Evolutionary conservation across 2,329 filamentous ascomycete species (phyloP).

Genomic region (Madurella fahalii): DNA sequence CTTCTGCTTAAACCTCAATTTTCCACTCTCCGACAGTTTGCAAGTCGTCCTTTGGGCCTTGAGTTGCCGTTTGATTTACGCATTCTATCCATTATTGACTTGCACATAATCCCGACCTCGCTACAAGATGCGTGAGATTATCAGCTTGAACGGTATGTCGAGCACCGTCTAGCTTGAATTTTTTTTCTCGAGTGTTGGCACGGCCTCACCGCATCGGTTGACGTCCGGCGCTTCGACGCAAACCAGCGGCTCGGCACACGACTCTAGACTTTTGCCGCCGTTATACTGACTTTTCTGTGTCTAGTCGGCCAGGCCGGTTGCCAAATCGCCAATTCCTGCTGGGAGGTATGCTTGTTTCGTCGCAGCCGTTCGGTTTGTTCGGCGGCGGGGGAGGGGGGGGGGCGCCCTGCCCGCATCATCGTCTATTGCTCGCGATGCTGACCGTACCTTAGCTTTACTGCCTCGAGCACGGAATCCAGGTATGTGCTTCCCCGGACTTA

Average conservation of each 20-base stretch:
- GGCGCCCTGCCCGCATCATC: background rate
- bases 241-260: background rate
- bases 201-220: conserved; percentile 18
- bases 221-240: conserved; percentile 7
- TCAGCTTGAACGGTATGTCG: conserved; percentile 30
- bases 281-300: conserved; percentile 22
- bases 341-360: conserved; percentile 75
- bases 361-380: conserved; percentile 5
- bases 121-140: conserved; percentile 28
- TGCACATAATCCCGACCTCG: conserved; percentile 13
- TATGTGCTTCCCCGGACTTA: conserved; percentile 44
- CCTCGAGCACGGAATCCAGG: conserved; percentile 99
- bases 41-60: conserved; percentile 17
- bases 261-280: background rate
- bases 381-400: too few species aligned
- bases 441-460: conserved; percentile 80
- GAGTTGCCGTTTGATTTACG: conserved; percentile 14
- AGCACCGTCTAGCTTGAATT: conserved; percentile 1
- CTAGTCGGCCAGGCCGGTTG: conserved; percentile 99
- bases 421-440: conserved; percentile 9
- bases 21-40: conserved; percentile 26
- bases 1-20: conserved; percentile 27
- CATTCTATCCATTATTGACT: conserved; percentile 17
- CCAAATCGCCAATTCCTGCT: conserved; percentile 99
- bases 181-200: conserved; percentile 5